A percentile compares a stretch with the other conserved stretches of the same genome.
phyloP scores from a whole-genome alignment of 805 yeast species.

The Priceomyces carsonii region DNA sequence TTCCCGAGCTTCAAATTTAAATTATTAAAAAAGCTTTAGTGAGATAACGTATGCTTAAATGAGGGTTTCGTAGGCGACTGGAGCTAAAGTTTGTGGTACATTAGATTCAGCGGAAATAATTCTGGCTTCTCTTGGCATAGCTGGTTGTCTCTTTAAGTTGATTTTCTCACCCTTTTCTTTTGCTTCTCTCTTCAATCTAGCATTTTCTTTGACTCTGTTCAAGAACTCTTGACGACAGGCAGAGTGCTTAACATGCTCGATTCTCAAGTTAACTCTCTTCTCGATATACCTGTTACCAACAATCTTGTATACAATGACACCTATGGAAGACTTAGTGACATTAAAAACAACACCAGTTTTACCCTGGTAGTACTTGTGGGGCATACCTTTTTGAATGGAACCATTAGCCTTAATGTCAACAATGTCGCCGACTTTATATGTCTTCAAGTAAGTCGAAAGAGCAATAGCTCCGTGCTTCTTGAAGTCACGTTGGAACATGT shows the following conservation, averaged over 20 bases:
- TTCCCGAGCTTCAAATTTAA: too few species aligned
- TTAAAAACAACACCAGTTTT: conserved; percentile 99
- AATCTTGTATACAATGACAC: conserved; percentile 96
- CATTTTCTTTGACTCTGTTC: conserved; percentile 97
- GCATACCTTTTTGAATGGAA: conserved; percentile 99
- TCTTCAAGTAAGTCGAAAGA: conserved; percentile 94
- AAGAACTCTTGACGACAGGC: conserved; percentile 99
- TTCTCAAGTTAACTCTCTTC: conserved; percentile 97
- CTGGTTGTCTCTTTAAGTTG: conserved; percentile 97
- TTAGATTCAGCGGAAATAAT: conserved; percentile 78
- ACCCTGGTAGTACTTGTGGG: conserved; percentile 98
- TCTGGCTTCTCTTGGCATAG: conserved; percentile 92
- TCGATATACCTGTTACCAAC: conserved; percentile 99
- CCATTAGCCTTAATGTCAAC: conserved; percentile 99
- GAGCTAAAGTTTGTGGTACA: conserved; percentile 96
- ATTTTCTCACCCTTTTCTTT: conserved; percentile 91
- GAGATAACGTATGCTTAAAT: conserved; percentile 72
- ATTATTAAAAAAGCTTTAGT: too few species aligned
- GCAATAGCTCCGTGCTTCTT: conserved; percentile 94
- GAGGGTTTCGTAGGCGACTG: conserved; percentile 99
- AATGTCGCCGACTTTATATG: conserved; percentile 98
- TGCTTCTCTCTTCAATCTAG: conserved; percentile 91
- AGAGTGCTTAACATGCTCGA: conserved; percentile 99
- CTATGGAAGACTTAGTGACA: conserved; percentile 97
- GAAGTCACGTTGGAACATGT: conserved; percentile 99